Evolutionary conservation across 345 rosid species (phyloP), one percentile per base, ranked within the genome.

Genomic region (Mercurialis annua): DNA sequence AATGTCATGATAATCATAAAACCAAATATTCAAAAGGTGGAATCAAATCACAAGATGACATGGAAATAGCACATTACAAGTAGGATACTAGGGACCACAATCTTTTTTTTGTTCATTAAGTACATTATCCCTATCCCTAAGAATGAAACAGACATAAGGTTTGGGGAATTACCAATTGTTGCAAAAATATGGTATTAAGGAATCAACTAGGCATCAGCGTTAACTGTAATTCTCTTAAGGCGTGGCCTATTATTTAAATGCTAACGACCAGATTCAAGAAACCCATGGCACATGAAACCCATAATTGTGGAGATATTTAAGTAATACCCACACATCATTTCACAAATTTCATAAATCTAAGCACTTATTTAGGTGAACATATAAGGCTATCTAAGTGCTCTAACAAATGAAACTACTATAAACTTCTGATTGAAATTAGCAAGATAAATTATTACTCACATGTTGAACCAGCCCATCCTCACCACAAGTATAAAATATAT

Each of bases 381-480:
- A 50, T 36, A 64, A 26, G 51, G 26, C 57, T 62, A 67, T 1
- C 46, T 36, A 24, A 17, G 50, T 47, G 1, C 36, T 59, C 24
- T 36, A 71, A 67, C 14, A 73, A 53, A 20, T 2, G 15, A 20
- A 56, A 56, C 30, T 14, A 31, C n/a, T n/a, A n/a, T 40, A 1
- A 36, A n/a, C 16, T 16, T 47, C 14, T 40, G 20, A 38, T 38
- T 29, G 49, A 30, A 69, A 27, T 40, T 10, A 42, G 57, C 7
- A 59, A 68, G 20, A 44, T 36, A 14, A 71, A 52, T 51, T 49
- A 71, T 3, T 27, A 86, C 97, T 87, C 68, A 94, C 97, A 61
- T 81, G 97, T 64, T 91, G 90, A 69, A 94, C 97, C 73, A 86
- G 53, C 62, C 96, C 99, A 83, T 94, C 99, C 85, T 89, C 96